Base-by-base conservation (phyloP, 805 yeast genomes). In the Brettanomyces sp. region DNA sequence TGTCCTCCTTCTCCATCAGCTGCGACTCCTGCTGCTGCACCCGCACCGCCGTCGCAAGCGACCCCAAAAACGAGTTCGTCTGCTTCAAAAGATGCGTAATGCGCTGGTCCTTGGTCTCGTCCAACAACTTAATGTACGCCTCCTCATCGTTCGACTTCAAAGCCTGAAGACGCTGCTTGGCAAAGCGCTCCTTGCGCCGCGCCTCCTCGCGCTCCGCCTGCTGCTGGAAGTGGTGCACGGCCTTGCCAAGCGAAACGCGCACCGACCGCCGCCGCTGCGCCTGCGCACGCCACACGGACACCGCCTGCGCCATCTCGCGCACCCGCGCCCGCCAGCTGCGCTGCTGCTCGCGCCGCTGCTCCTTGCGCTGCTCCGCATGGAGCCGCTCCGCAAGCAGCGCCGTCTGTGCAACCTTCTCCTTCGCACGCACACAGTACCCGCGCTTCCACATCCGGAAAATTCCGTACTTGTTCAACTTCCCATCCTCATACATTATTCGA, bases 111-210 rank as follows among this genome's bases (percentile, higher is more conserved):
- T 85, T 85, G 3, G 95, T 85, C 64, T 85, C 89, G 61, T 85
- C 93, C 62, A 85, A 73, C 57, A 85, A 74, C 59, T 85, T 85
- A 61, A 85, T 75, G 67, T 85, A 85, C 2, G 93, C 93, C 59
- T 85, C 95, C 64, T 85, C 95, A 68, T 85, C 95, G 61, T 85
- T 85, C 14, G 90, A 85, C 63, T 82, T 84, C 70, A 85, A 76
- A 28, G 93, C 93, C 57, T 82, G 89, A 65, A 85, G 75, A 77
- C 95, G 83, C 60, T 84, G 90, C 58, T 82, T 85, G n/a, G 95
- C 95, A 28, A 81, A 85, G 60, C 77, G 79, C 63, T 85, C 93
- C 50, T 82, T 65, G 62, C 82, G 76, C 66, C 76, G 83, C 50
- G 79, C 77, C 63, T 85, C 93, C 47, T 85, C 95, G 59, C 77